Base-by-base conservation (phyloP, 2,329 filamentous ascomycete genomes). In the Didymella glomerata region DNA sequence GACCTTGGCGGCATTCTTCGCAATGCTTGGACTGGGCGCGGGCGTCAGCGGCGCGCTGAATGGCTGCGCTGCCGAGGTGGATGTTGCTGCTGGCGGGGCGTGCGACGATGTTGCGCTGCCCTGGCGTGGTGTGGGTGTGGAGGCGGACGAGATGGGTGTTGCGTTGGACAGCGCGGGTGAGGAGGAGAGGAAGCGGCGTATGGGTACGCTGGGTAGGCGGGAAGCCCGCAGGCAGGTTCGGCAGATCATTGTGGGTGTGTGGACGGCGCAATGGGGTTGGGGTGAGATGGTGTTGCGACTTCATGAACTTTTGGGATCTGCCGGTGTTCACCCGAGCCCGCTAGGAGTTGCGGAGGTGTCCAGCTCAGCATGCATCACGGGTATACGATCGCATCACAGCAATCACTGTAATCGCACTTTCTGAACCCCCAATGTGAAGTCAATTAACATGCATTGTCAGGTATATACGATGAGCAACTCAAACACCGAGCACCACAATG, bases 11-110 rank as follows among this genome's bases (percentile, higher is more conserved):
- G 55, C 72, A 57, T 58, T 68, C 53, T 61, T 69, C 50, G 75
- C 71, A 36, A 66, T 58, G 32, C 55, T 47, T 27, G 67, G 48
- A 7, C 76, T 54, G 1, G 68, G 52, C 3, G 64, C 60, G 9
- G 72, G 68, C 3, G 73, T 71, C n/a, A 77, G 59, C 1, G 78
- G 75, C 34, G 77, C 78, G 70, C 75, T 80, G 63, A 82, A 80
- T 2, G 81, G 79, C 62, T 82, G 80, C 9, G 80, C 78, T 27
- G 78, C 77, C 1, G 79, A 77, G 20, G 78, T 80, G 1, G 80
- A 81, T 1, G 79, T 81, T 30, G 79, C 78, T 6, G 78, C 71
- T 2, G 78, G 76, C 28, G 73, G 70, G 32, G 70, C 63, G 30
- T 49, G 48, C 6, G 54, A 36, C 32, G 32, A 36, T 36, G 32